Evolutionary conservation across 306 rosid genomes (phyloP).

Genomic region (Vicia faba): DNA sequence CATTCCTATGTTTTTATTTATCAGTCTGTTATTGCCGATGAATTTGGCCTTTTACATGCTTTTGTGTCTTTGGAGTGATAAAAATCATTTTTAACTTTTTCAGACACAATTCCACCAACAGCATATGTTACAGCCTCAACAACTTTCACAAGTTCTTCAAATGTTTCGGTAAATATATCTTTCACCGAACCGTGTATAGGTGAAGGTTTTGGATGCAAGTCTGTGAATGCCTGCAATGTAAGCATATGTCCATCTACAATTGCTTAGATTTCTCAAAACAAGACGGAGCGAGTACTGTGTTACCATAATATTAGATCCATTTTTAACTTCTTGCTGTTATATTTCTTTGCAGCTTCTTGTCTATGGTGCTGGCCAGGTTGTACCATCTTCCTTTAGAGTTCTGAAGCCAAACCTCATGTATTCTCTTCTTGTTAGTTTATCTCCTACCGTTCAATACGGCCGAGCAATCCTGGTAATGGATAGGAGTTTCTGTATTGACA

Average conservation of each 20-base stretch:
- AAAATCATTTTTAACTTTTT: slow-evolving; percentile 21
- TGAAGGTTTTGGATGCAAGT: slow-evolving; percentile 68
- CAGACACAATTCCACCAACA: slow-evolving; percentile 91
- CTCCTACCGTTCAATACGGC: slow-evolving; percentile 58
- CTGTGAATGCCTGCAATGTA: slow-evolving; percentile 87
- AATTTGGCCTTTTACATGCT: slow-evolving; percentile 16
- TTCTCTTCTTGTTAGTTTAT: slow-evolving; percentile 65
- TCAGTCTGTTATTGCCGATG: not conserved
- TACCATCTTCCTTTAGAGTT: slow-evolving; percentile 72
- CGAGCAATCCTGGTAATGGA: slow-evolving; percentile 83
- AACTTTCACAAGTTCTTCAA: slow-evolving; percentile 62
- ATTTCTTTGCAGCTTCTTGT: slow-evolving; percentile 70
- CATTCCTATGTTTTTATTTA: slow-evolving; percentile 21
- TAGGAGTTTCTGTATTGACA: slow-evolving; percentile 74
- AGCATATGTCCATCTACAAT: slow-evolving; percentile 50
- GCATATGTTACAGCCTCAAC: slow-evolving; percentile 64
- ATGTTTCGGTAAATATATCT: slow-evolving; percentile 74
- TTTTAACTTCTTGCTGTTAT: slow-evolving; percentile 34
- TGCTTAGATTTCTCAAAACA: slow-evolving; percentile 19
- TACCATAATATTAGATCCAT: not conserved
- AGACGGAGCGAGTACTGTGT: not conserved
- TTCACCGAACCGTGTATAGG: slow-evolving; percentile 77
- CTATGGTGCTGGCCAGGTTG: slow-evolving; percentile 84
- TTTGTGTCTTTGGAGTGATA: not conserved
- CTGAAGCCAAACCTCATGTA: slow-evolving; percentile 66